Base-by-base conservation (phyloP, 2,329 filamentous ascomycete species). In the Rhytidhysteron rufulum region DNA sequence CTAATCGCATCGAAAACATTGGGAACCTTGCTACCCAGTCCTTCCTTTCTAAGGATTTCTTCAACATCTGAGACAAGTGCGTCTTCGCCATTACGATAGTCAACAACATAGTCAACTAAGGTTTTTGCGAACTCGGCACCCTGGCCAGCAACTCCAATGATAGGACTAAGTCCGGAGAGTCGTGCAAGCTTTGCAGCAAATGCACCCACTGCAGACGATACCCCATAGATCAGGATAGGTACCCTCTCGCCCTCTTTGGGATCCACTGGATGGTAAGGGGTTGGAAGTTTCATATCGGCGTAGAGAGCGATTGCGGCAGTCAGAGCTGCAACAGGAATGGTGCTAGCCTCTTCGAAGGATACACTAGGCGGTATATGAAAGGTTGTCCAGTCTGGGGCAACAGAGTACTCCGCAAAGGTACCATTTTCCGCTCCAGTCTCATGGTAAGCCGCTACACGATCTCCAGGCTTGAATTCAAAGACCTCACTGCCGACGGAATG, bases 61-160 rank as follows among this genome's bases (percentile, higher is more conserved):
- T 48, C 53, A 11, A 56, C 58, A 34, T 56, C 41, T n/a, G n/a
- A n/a, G n/a, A n/a, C n/a, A n/a, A n/a, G n/a, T n/a, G n/a, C n/a
- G n/a, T n/a, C n/a, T n/a, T n/a, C n/a, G 37, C n/a, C n/a, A n/a
- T n/a, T n/a, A n/a, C n/a, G n/a, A n/a, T n/a, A n/a, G n/a, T n/a
- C n/a, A n/a, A n/a, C n/a, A n/a, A n/a, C n/a, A 1, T 66, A 62
- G 51, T 83, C 80, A 27, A 79, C 79, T 51, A 76, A 77, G 38
- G 73, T 40, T 54, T 75, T 66, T 3, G 82, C 77, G 48, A 75
- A 75, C 2, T 69, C 51, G 7, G 58, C 58, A 5, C 74, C 74
- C 2, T 67, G 64, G 5, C 80, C 80, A 0, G 80, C 79, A 6
- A 84, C 68, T 43, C 71, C 73, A n/a, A 85, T 79, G 31, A 84